A percentile compares a stretch with the other conserved stretches of the same genome.
These are phyloP conservation scores for Grosmannia serpens DNA, from an alignment of 2,329 filamentous ascomycete species.

Conservation along the genomic window DNA sequence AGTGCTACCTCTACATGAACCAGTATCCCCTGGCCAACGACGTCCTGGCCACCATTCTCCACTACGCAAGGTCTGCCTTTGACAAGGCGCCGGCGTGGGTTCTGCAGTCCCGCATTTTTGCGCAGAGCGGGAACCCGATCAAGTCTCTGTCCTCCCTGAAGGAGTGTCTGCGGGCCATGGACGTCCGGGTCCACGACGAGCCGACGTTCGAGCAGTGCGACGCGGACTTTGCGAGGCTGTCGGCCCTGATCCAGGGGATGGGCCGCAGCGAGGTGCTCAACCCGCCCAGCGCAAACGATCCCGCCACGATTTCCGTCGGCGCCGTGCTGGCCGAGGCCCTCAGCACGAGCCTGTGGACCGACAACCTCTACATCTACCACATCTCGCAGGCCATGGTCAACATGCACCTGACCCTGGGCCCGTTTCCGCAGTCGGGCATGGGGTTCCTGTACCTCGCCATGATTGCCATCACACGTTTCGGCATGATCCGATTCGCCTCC, in stretches of 20 bases:
- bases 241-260: constrained; percentile 46
- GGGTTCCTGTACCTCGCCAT: constrained; percentile 57
- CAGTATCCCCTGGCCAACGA: constrained; percentile 55
- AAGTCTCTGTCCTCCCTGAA: constrained; percentile 60
- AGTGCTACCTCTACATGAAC: constrained; percentile 71
- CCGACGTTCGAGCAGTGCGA: constrained; percentile 71
- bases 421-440: constrained; percentile 58
- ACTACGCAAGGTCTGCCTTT: constrained; percentile 55
- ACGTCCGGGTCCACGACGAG: constrained; percentile 51
- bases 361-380: constrained; percentile 62
- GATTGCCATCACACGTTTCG: constrained; percentile 57
- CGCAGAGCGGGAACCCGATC: constrained; percentile 59
- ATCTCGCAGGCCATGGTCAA: constrained; percentile 55
- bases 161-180: constrained; percentile 59
- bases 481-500: constrained; percentile 55
- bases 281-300: constrained; percentile 32
- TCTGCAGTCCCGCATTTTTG: constrained; percentile 66
- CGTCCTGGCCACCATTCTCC: constrained; percentile 59
- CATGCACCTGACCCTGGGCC: constrained; percentile 50
- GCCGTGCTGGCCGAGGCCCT: constrained; percentile 60
- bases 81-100: constrained; percentile 81
- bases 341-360: constrained; percentile 62
- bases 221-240: constrained; percentile 53
- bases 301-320: constrained; percentile 50
- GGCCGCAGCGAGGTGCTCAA: constrained; percentile 36